Conservation (phyloP, 108 stramenopile genomes). For the Bacterosira constricta region DNA sequence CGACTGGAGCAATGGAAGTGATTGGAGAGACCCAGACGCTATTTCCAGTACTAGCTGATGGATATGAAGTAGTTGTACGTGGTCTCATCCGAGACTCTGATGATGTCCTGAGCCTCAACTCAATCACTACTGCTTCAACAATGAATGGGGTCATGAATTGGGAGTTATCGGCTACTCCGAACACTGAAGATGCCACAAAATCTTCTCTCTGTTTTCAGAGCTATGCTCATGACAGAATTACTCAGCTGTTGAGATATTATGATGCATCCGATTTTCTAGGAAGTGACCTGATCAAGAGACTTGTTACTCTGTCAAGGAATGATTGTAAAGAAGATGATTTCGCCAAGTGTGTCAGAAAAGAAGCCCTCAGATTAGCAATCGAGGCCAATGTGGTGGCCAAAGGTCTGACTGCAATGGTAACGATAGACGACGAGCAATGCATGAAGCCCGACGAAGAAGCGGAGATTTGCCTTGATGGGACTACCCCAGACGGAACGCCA, state of each 20-base stretch:
- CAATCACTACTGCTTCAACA: conserved; percentile 7
- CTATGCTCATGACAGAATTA: conserved; percentile 11
- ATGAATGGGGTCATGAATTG: neutral
- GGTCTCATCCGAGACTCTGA: neutral
- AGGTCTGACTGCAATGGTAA: conserved; percentile 21
- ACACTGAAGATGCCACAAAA: neutral
- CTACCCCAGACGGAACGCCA: conserved; percentile 1
- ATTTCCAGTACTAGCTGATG: conserved; percentile 7
- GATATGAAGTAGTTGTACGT: conserved; percentile 10
- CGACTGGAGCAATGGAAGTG: neutral
- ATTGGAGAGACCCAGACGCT: neutral
- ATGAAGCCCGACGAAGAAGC: conserved; percentile 6
- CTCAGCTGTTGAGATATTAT: conserved; percentile 1
- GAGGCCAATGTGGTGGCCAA: conserved; percentile 13
- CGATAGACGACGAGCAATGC: conserved; percentile 1
- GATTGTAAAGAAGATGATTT: conserved; percentile 9
- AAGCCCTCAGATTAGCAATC: conserved; percentile 1
- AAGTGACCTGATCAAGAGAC: neutral
- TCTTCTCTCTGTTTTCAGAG: conserved; percentile 18
- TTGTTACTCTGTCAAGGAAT: neutral
- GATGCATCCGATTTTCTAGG: conserved; percentile 17
- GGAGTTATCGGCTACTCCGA: neutral
- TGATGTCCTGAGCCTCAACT: neutral
- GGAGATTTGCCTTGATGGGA: conserved; percentile 12
- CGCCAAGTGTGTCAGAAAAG: neutral